A percentile compares a stretch with the other conserved stretches of the same genome.
These are phyloP conservation scores for Tolypocladium amazonense DNA, from an alignment of 2,329 filamentous ascomycete genomes.

Conservation along the genomic window DNA sequence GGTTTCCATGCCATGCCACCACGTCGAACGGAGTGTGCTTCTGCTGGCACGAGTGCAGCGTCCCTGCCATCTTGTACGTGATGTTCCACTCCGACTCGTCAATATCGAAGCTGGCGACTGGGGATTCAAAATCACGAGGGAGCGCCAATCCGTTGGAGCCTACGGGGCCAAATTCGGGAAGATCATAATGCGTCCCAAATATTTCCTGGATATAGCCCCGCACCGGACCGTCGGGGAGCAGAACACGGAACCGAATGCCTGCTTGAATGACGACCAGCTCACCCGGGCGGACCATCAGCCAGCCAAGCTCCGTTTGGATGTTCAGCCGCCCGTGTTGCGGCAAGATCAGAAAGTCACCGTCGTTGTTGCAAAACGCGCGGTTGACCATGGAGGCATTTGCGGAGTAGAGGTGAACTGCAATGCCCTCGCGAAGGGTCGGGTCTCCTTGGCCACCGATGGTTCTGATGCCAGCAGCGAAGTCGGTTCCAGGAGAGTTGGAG, in stretches of 20 bases:
- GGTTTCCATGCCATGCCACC: slow-evolving; percentile 62
- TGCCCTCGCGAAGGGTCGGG: slow-evolving; percentile 32
- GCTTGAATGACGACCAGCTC: slow-evolving; percentile 57
- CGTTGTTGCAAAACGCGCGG: slow-evolving; percentile 31
- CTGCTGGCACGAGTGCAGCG: slow-evolving; percentile 50
- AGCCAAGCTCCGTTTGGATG: slow-evolving; percentile 58
- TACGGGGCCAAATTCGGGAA: slow-evolving; percentile 57
- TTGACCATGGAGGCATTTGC: slow-evolving; percentile 32
- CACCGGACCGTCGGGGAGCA: slow-evolving; percentile 38
- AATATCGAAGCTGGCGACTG: slow-evolving; percentile 48
- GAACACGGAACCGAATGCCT: slow-evolving; percentile 39
- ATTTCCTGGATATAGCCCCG: slow-evolving; percentile 59
- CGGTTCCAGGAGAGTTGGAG: slow-evolving; percentile 14
- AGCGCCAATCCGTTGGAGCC: slow-evolving; percentile 58
- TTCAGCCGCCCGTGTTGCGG: slow-evolving; percentile 55
- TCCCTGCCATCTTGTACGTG: slow-evolving; percentile 50
- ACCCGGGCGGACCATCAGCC: slow-evolving; percentile 53
- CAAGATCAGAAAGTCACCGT: slow-evolving; percentile 58
- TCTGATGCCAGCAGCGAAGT: slow-evolving; percentile 34
- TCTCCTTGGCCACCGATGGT: slow-evolving; percentile 36
- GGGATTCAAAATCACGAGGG: slow-evolving; percentile 52
- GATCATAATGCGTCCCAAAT: slow-evolving; percentile 52
- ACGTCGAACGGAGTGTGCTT: slow-evolving; percentile 60
- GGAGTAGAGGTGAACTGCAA: slow-evolving; percentile 36
- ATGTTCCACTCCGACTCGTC: slow-evolving; percentile 45